Percentiles rank a stretch among this genome's conserved stretches.
These are phyloP conservation scores for Pogostemon cablin DNA, from an alignment of 257 asterid genomes.

Conservation along the genomic window DNA sequence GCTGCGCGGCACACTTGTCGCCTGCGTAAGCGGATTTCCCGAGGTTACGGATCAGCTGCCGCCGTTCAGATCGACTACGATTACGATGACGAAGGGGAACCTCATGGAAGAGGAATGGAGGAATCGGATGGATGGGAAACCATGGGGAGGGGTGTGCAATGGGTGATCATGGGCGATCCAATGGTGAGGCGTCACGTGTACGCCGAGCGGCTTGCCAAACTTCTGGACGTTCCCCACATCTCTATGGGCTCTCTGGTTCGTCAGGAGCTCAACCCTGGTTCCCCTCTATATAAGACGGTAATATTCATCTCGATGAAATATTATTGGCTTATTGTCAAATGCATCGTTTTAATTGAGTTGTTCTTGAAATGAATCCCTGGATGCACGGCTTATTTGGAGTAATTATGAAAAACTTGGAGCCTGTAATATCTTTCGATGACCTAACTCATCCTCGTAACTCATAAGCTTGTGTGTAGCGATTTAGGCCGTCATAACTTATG, in stretches of 20 bases:
- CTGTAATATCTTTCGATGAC: neutral
- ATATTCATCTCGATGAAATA: neutral
- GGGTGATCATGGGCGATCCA: conserved; percentile 96
- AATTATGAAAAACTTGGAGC: neutral
- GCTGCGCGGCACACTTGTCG: conserved; percentile 45
- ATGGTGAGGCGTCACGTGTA: conserved; percentile 73
- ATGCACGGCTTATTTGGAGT: neutral
- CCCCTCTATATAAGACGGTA: conserved; percentile 77
- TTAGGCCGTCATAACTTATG: neutral
- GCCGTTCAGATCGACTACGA: conserved; percentile 70
- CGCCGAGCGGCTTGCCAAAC: conserved; percentile 78
- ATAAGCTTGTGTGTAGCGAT: neutral
- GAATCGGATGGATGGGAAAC: conserved; percentile 62
- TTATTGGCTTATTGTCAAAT: no score
- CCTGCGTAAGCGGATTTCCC: conserved; percentile 23
- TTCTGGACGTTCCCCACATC: conserved; percentile 79
- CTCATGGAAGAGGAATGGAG: conserved; percentile 36
- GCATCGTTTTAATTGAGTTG: no score
- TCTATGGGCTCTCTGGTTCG: conserved; percentile 90
- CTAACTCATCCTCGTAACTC: neutral
- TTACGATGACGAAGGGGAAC: conserved; percentile 36
- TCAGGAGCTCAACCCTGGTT: conserved; percentile 78
- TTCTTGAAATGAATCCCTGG: no score
- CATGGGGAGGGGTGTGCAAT: conserved; percentile 69
- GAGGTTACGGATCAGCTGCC: conserved; percentile 70